phyloP scores from a whole-genome alignment of 106 monocot genomes.

The Allium sativum region DNA sequence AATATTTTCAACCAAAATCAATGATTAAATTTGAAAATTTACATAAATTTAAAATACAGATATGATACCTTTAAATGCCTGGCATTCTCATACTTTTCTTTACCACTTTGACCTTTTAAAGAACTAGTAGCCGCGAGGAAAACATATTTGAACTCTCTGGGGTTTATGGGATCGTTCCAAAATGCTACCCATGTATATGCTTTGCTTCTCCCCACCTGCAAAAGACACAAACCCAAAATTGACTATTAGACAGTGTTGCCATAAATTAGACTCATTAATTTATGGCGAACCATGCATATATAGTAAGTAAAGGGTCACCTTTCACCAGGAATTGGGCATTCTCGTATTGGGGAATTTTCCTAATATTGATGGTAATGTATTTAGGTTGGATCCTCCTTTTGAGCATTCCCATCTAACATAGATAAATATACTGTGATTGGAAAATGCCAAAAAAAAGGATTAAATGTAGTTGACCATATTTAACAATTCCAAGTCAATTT shows the following conservation, averaged over 20 bases:
- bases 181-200: slow-evolving; percentile 93
- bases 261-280: no score
- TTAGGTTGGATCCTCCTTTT: slow-evolving; percentile 73
- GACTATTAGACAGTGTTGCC: no score
- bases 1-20: slow-evolving; percentile 1
- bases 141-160: slow-evolving; percentile 91
- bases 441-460: not conserved
- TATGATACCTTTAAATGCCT: slow-evolving; percentile 67
- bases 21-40: not conserved
- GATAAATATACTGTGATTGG: slow-evolving; percentile 2
- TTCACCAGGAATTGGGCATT: slow-evolving; percentile 88
- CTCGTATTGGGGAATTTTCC: slow-evolving; percentile 68
- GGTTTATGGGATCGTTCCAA: slow-evolving; percentile 94
- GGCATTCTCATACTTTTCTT: slow-evolving; percentile 94
- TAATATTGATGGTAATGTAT: slow-evolving; percentile 96
- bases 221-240: slow-evolving; percentile 3
- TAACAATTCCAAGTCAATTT: not conserved
- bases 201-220: slow-evolving; percentile 86
- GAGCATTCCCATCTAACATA: slow-evolving; percentile 80
- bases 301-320: slow-evolving; percentile 24
- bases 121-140: slow-evolving; percentile 92
- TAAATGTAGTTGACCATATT: not conserved
- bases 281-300: no score
- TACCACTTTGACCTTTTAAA: slow-evolving; percentile 94
- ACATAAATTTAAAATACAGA: no score